Percentiles rank a stretch among this genome's conserved stretches.
These are phyloP conservation scores for Pyrenula aspistea DNA, from an alignment of 495 filamentous ascomycete genomes.

Conservation along the genomic window DNA sequence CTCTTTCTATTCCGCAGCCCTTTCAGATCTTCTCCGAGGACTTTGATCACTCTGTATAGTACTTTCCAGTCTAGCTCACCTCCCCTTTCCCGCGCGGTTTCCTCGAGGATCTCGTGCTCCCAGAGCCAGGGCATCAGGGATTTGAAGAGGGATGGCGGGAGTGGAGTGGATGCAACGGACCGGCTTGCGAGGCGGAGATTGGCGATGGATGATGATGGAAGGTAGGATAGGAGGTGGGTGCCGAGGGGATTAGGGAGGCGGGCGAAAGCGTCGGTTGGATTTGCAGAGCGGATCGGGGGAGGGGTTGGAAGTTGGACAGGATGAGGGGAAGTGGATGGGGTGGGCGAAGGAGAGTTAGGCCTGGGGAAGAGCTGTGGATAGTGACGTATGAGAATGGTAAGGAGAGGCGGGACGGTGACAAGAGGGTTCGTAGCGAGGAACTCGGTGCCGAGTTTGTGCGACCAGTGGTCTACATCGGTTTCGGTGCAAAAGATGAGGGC, in stretches of 20 bases:
- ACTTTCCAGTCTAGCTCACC: background rate
- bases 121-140: background rate
- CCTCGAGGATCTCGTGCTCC: background rate
- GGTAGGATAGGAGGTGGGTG: conserved; percentile 1
- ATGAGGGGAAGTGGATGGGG: conserved; percentile 6
- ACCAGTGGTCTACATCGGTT: background rate
- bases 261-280: no score
- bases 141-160: background rate
- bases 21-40: background rate
- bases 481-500: background rate
- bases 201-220: no score
- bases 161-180: conserved; percentile 2
- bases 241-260: no score
- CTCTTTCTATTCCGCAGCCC: background rate
- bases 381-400: conserved; percentile 15
- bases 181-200: no score
- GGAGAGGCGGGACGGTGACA: conserved; percentile 8
- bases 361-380: conserved; percentile 9
- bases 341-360: conserved; percentile 7
- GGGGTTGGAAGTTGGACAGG: background rate
- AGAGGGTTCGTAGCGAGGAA: conserved; percentile 6
- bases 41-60: background rate
- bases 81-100: background rate
- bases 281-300: conserved; percentile 1
- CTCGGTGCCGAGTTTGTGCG: background rate